Base-by-base conservation (phyloP, 106 monocot genomes). In the Dendrobium officinale region DNA sequence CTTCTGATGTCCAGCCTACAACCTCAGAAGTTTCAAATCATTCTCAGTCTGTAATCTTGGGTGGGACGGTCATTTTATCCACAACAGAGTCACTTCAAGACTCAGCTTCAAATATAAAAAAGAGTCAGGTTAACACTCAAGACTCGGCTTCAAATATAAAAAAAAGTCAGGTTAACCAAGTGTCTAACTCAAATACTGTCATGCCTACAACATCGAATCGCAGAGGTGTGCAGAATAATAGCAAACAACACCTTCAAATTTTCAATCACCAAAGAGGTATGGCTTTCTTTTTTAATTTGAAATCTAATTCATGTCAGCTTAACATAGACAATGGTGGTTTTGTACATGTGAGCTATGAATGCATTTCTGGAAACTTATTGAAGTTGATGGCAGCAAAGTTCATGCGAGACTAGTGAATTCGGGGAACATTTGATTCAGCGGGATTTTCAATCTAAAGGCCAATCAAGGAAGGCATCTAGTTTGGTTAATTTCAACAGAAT, bases 261-360 rank as follows among this genome's bases (percentile, higher is more conserved):
- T 56, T 33, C 9, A 79, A 83, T 44, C 83, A 82, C 44, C 86
- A 81, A 55, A 86, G 82, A 86, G 89, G 86, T 86, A 86, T 16
- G 42, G 31, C 33, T 49, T 16, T 72, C 13, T 4, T 40, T 67
- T 40, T 55, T 64, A 59, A 37, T 61, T 54, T 66, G 10, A 66
- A 66, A 66, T 22, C 26, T 66, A 66, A 24, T 26, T 66, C 26
- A 24, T 66, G 24, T 10, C 64, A n/a, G 26, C 64, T 66, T 66
- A 66, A 66, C 61, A 66, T 66, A 27, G 64, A 64, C 19, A 64
- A 64, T n/a, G 64, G 26, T n/a, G 64, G 24, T 66, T 66, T 66
- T 66, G 1, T 66, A 66, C 64, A 15, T 66, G n/a, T 66, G 64
- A 66, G 26, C 64, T 24, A 26, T 26, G 64, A 66, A 66, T 66